Evolutionary conservation across 2,329 filamentous ascomycete genomes (phyloP).

Genomic region (Sodiomyces alkalinus): DNA sequence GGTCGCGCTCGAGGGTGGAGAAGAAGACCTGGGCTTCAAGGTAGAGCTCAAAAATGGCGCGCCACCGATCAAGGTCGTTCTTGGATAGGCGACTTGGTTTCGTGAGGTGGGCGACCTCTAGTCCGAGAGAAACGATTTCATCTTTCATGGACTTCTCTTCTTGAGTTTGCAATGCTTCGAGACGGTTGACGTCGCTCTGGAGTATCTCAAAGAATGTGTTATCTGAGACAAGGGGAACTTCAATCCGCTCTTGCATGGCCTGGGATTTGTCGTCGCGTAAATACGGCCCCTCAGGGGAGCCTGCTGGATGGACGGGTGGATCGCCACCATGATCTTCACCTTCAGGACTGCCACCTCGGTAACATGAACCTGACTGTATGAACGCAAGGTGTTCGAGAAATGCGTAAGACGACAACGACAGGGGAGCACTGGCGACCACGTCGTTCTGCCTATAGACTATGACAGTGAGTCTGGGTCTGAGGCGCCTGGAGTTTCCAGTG

Average conservation of each 20-base stretch:
- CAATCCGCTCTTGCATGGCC: slow-evolving; percentile 34
- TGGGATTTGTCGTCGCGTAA: slow-evolving; percentile 2
- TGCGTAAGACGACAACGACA: slow-evolving; percentile 48
- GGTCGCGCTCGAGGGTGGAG: slow-evolving; percentile 56
- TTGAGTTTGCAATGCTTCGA: slow-evolving; percentile 51
- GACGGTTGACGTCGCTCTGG: slow-evolving; percentile 51
- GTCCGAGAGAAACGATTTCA: slow-evolving; percentile 49
- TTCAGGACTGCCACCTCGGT: too few species aligned
- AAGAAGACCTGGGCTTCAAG: slow-evolving; percentile 71
- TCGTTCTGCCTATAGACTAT: slow-evolving; percentile 52
- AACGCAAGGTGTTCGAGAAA: slow-evolving; percentile 47
- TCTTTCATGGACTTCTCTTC: slow-evolving; percentile 49
- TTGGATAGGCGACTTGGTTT: slow-evolving; percentile 46
- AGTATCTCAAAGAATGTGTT: slow-evolving; percentile 67
- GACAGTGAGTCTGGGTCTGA: slow-evolving; percentile 56
- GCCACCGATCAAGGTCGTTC: slow-evolving; percentile 60
- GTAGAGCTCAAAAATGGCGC: slow-evolving; percentile 70
- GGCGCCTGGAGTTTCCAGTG: slow-evolving; percentile 24
- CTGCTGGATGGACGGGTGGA: too few species aligned
- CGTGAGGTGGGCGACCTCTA: slow-evolving; percentile 47
- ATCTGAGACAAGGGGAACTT: slow-evolving; percentile 65
- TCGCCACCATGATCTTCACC: too few species aligned
- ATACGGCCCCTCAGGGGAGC: too few species aligned
- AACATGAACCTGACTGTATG: slow-evolving; percentile 4
- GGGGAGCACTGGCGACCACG: slow-evolving; percentile 49